These are phyloP conservation scores for Rhodotorula taiwanensis DNA, from an alignment of 768 basidiomycete species.

Conservation along the genomic window DNA sequence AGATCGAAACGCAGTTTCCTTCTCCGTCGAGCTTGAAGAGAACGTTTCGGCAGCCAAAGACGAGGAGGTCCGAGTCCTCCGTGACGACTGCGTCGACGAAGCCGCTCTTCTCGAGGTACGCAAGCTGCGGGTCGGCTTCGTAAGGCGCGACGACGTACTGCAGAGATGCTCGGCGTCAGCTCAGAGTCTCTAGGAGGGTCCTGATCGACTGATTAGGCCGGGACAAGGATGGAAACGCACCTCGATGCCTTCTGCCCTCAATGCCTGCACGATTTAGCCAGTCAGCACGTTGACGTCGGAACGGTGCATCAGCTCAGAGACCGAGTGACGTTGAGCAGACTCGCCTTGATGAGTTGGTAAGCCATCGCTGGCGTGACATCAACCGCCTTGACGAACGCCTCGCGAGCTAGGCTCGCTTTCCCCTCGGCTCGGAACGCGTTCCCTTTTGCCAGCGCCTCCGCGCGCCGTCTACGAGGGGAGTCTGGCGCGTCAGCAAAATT, in stretches of 20 bases:
- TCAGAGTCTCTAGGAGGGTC: too few species aligned
- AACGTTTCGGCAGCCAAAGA: constrained; percentile 88
- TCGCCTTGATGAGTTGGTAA: constrained; percentile 89
- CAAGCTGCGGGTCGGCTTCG: constrained; percentile 95
- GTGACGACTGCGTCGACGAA: constrained; percentile 86
- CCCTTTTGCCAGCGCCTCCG: constrained; percentile 68
- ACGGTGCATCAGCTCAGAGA: not conserved
- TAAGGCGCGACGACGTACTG: constrained; percentile 91
- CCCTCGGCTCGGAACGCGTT: constrained; percentile 69
- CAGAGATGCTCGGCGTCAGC: fast-evolving
- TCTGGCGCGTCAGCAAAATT: too few species aligned
- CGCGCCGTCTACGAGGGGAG: constrained; percentile 52
- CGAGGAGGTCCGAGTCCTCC: constrained; percentile 94
- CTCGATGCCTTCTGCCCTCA: constrained; percentile 66
- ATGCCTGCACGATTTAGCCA: constrained; percentile 54
- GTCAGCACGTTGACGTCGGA: not conserved
- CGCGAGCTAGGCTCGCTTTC: constrained; percentile 70
- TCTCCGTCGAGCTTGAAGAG: constrained; percentile 81
- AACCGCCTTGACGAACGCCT: constrained; percentile 79
- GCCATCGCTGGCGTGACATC: constrained; percentile 98
- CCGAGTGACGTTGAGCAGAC: too few species aligned
- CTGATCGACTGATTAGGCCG: too few species aligned
- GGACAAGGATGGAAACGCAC: too few species aligned
- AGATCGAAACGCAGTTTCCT: constrained; percentile 47
- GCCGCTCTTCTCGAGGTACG: constrained; percentile 76